These are phyloP conservation scores for Ballota nigra DNA, from an alignment of 257 asterid genomes.

Conservation along the genomic window DNA sequence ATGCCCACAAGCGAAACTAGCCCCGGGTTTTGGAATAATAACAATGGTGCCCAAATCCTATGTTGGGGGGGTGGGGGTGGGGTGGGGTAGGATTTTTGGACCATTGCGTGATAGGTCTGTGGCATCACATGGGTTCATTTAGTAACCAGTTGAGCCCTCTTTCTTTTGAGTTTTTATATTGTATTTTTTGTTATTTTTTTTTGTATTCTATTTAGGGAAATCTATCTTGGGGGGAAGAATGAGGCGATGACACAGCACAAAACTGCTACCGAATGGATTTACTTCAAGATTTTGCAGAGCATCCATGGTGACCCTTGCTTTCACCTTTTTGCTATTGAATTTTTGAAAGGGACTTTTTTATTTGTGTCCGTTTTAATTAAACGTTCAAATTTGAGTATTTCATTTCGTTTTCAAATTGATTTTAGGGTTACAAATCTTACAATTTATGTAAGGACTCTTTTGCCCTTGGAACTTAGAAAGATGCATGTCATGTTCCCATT, in stretches of 20 bases:
- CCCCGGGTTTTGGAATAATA: slow-evolving; percentile 34
- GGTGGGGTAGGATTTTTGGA: slow-evolving; percentile 24
- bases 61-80: not conserved
- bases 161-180: slow-evolving; percentile 5
- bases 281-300: slow-evolving; percentile 13
- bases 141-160: slow-evolving; percentile 19
- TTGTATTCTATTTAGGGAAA: slow-evolving; percentile 23
- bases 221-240: slow-evolving; percentile 1
- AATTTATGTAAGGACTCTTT: too few species aligned
- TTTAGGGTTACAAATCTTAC: too few species aligned
- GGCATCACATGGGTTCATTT: slow-evolving; percentile 43
- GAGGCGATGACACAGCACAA: slow-evolving; percentile 12
- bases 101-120: slow-evolving; percentile 30
- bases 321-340: not conserved
- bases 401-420: too few species aligned
- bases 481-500: too few species aligned
- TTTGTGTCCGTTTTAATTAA: not conserved
- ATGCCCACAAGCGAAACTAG: slow-evolving; percentile 29
- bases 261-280: slow-evolving; percentile 32
- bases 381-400: too few species aligned
- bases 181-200: not conserved
- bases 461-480: too few species aligned
- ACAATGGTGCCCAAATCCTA: slow-evolving; percentile 33
- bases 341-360: not conserved
- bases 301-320: not conserved